Percentiles rank a stretch among this genome's conserved stretches.
These are phyloP conservation scores for Amanita subjunquillea DNA, from an alignment of 768 basidiomycete species.

Conservation along the genomic window DNA sequence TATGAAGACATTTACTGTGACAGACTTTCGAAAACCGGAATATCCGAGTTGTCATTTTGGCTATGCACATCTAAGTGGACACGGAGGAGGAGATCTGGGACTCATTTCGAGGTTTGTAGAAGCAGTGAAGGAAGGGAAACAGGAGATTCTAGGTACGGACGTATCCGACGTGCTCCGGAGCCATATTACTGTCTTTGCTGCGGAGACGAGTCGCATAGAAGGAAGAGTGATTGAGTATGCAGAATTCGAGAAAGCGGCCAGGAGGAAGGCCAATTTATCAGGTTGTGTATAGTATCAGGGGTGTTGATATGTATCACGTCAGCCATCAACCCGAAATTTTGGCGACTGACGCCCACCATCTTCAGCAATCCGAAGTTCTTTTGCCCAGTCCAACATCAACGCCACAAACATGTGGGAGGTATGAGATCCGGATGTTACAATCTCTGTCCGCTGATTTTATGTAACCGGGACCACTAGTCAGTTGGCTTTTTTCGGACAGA, in stretches of 20 bases:
- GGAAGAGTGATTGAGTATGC: constrained; percentile 61
- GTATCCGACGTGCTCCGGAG: constrained; percentile 63
- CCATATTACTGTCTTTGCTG: constrained; percentile 82
- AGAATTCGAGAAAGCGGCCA: constrained; percentile 49
- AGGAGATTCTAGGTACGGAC: constrained; percentile 55
- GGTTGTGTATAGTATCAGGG: background rate
- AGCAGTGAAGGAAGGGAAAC: constrained; percentile 57
- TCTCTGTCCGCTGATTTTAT: background rate
- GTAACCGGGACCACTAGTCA: too few relatives aligned
- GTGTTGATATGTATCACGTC: background rate
- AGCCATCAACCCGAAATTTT: background rate
- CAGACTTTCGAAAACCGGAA: constrained; percentile 56
- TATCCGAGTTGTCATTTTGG: constrained; percentile 25
- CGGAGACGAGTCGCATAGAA: constrained; percentile 64
- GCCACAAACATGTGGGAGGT: background rate
- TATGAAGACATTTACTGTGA: constrained; percentile 66
- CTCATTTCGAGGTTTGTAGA: constrained; percentile 68
- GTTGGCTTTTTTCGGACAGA: background rate
- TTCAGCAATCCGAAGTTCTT: too few relatives aligned
- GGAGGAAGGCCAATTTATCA: constrained; percentile 15
- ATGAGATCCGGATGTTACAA: background rate
- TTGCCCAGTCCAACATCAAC: too few relatives aligned
- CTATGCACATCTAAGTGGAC: constrained; percentile 50
- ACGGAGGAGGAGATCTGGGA: constrained; percentile 78
- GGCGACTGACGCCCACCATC: background rate